Evolutionary conservation across 2,329 filamentous ascomycete genomes (phyloP).

Genomic region (Myotisia sp.): DNA sequence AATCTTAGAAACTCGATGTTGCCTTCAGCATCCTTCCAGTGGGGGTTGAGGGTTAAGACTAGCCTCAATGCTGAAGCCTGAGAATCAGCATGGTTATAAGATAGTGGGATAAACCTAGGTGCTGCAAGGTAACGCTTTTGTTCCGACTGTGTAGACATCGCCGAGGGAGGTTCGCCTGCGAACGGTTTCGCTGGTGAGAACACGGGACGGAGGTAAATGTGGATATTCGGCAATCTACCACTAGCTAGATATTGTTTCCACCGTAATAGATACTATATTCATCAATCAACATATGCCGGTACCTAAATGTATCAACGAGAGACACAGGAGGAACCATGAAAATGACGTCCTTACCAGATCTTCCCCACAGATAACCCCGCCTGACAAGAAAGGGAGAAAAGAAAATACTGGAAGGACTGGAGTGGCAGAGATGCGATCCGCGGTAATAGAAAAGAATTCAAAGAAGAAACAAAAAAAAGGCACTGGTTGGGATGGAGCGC

Average conservation of each 20-base stretch:
- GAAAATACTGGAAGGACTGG: neutral
- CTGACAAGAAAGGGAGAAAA: neutral
- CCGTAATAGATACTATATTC: too few species aligned
- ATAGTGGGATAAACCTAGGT: slow-evolving; percentile 50
- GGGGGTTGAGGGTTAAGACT: slow-evolving; percentile 63
- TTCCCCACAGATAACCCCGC: neutral
- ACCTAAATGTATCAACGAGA: too few species aligned
- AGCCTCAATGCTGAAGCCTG: slow-evolving; percentile 66
- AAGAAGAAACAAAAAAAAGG: too few species aligned
- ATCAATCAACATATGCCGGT: too few species aligned
- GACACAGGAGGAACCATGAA: too few species aligned
- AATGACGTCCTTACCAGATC: neutral
- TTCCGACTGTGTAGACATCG: slow-evolving; percentile 5
- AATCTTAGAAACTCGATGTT: slow-evolving; percentile 77
- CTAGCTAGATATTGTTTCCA: too few species aligned
- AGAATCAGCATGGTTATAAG: slow-evolving; percentile 63
- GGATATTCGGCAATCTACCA: too few species aligned
- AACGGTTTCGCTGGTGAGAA: neutral
- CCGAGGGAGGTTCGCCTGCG: too few species aligned
- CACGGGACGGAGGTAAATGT: neutral
- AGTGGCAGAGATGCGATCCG: neutral
- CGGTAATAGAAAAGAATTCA: neutral
- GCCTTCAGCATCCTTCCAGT: slow-evolving; percentile 63
- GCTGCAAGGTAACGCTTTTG: slow-evolving; percentile 12
- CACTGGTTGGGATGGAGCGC: too few species aligned